These are phyloP conservation scores for Lachancea dasiensis DNA, from an alignment of 805 yeast genomes.

Conservation along the genomic window DNA sequence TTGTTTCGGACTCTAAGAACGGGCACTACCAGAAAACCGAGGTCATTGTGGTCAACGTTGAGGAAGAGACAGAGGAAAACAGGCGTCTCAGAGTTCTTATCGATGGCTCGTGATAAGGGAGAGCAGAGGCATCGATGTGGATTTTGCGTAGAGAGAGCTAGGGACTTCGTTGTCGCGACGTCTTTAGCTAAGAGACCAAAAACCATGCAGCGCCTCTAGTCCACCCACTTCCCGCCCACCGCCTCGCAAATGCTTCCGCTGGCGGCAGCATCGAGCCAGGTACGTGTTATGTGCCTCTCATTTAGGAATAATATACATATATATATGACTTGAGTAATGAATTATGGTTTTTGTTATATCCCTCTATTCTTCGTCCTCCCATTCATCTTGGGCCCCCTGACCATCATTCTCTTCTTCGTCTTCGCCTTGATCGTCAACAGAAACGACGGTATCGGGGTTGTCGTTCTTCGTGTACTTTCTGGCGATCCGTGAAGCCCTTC, in stretches of 20 bases:
- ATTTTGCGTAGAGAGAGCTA: too few relatives aligned
- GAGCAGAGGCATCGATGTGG: neutral
- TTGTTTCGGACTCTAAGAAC: conserved; percentile 23
- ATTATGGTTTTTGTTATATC: neutral
- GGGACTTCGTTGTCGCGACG: too few relatives aligned
- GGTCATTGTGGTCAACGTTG: conserved; percentile 20
- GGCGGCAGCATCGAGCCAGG: conserved; percentile 1
- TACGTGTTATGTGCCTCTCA: too few relatives aligned
- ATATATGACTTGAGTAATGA: too few relatives aligned
- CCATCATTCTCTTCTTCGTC: conserved; percentile 57
- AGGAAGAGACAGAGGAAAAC: conserved; percentile 22
- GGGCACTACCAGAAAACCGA: conserved; percentile 21
- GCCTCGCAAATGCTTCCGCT: neutral
- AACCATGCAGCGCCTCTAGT: neutral
- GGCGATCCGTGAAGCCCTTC: conserved; percentile 67
- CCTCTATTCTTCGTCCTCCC: conserved; percentile 16
- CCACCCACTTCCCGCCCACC: neutral
- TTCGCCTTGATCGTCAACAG: conserved; percentile 58
- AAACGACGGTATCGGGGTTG: conserved; percentile 49
- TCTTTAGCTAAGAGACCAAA: too few relatives aligned
- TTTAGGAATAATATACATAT: conserved; percentile 5
- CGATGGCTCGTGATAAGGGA: neutral
- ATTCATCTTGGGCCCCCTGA: conserved; percentile 37
- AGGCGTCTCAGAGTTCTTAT: conserved; percentile 16
- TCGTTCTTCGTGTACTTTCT: conserved; percentile 55